Percentiles rank a stretch among this genome's conserved stretches.
Conservation (phyloP, 345 rosid genomes). For the Camelina sativa region DNA sequence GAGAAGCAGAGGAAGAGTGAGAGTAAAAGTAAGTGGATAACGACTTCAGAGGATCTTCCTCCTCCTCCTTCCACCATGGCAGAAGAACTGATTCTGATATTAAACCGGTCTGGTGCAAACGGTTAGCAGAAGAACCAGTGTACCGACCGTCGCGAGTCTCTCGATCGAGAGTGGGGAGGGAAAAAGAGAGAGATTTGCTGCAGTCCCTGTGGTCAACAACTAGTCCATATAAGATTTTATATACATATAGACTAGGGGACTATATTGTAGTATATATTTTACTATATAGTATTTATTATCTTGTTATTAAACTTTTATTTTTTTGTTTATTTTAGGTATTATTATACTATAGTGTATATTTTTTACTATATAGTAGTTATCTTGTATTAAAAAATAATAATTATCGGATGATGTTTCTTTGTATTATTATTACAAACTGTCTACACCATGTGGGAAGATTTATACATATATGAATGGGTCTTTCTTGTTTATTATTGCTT, state of each 20-base stretch:
- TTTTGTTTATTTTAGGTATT: too few relatives aligned
- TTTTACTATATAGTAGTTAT: not conserved
- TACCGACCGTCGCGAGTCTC: slow-evolving; percentile 19
- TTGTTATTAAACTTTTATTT: too few relatives aligned
- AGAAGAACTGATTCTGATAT: slow-evolving; percentile 38
- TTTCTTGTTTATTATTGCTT: too few relatives aligned
- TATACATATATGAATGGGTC: too few relatives aligned
- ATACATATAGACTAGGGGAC: not conserved
- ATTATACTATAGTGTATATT: not conserved
- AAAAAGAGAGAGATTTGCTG: not conserved
- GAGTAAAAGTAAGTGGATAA: slow-evolving; percentile 29
- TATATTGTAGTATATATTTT: not conserved
- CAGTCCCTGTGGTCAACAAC: slow-evolving; percentile 30
- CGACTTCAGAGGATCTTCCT: slow-evolving; percentile 23
- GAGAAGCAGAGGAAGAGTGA: slow-evolving; percentile 36
- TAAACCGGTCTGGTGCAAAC: slow-evolving; percentile 26
- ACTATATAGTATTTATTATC: too few relatives aligned
- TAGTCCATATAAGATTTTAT: slow-evolving; percentile 23
- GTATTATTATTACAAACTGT: too few relatives aligned
- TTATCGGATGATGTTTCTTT: too few relatives aligned
- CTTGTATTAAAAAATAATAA: too few relatives aligned
- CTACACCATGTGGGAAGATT: too few relatives aligned
- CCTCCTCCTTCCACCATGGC: slow-evolving; percentile 45
- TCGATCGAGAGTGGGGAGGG: slow-evolving; percentile 26
- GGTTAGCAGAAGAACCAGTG: slow-evolving; percentile 13